Evolutionary conservation across 2,329 filamentous ascomycete genomes (phyloP), one percentile per base, ranked within the genome.

Genomic region (Tolypocladium ovalisporum): DNA sequence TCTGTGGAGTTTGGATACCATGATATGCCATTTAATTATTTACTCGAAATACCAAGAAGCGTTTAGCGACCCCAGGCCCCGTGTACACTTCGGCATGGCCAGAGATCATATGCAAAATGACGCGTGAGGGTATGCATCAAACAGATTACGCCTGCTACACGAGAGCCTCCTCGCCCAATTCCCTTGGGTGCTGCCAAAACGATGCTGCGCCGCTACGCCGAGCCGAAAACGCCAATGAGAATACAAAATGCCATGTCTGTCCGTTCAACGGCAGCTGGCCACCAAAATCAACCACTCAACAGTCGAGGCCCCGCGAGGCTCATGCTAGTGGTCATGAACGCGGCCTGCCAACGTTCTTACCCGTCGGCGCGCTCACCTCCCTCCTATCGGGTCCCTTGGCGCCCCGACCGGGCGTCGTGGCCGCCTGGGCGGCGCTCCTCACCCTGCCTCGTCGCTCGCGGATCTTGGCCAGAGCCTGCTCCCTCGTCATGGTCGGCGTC

Each of bases 381-480:
- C 78, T 75, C 61, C 76, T 71, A 57, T 75, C 64, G 44, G 63
- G 71, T 32, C 77, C 81, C 60, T 78, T 68, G 77, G 82, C 81
- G 68, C 80, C 78, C 70, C 80, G 83, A 60, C 77, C 75, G 9
- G 68, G 65, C 24, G 86, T 87, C 59, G 79, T 74, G 7, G 82
- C 79, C 2, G 82, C 83, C 55, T 83, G 79, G 5, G 84, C 84
- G 58, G 87, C 81, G 68, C 86, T 89, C 63, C 84, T 79, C 57
- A 88, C 87, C 52, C 89, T 76, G 8, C 87, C 87, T 56, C 89
- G 76, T 34, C 89, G 79, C 72, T 89, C 85, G 56, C 85, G 80
- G 62, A 93, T 92, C 68, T 86, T 84, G 57, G 86, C 86, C 19
- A 93, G 78, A 4, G 88, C 88, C 70, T 90, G 79, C 69, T 90